These are phyloP conservation scores for Plectosphaerella plurivora DNA, from an alignment of 2,329 filamentous ascomycete species.

Conservation along the genomic window DNA sequence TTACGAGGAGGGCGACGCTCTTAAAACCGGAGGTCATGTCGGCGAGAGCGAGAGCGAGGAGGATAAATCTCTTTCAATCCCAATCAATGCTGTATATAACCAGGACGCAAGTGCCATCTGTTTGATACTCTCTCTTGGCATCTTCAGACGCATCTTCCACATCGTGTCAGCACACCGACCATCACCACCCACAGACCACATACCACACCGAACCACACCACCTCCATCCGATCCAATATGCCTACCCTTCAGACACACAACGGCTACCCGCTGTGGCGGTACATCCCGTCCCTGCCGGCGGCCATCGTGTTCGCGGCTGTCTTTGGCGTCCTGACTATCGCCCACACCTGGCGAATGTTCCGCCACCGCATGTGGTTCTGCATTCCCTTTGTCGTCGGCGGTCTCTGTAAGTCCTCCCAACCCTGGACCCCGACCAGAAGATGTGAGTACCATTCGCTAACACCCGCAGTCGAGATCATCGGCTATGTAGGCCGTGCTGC, in stretches of 20 bases:
- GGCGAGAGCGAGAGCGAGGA: too few relatives aligned
- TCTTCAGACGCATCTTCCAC: too few relatives aligned
- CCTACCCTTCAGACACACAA: slow-evolving; percentile 16
- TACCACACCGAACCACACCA: too few relatives aligned
- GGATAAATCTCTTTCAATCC: too few relatives aligned
- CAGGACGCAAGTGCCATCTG: too few relatives aligned
- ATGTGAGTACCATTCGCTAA: background rate
- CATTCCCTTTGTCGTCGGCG: slow-evolving; percentile 38
- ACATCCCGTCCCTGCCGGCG: slow-evolving; percentile 36
- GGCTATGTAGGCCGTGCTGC: slow-evolving; percentile 33
- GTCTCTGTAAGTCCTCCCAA: slow-evolving; percentile 32
- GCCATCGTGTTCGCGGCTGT: slow-evolving; percentile 41
- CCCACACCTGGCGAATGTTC: slow-evolving; percentile 35
- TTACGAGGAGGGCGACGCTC: too few relatives aligned
- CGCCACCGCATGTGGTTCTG: slow-evolving; percentile 44
- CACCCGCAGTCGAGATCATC: slow-evolving; percentile 22
- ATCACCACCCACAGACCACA: too few relatives aligned
- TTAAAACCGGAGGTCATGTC: too few relatives aligned
- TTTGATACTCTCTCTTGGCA: too few relatives aligned
- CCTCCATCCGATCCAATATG: slow-evolving; percentile 7
- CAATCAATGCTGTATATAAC: too few relatives aligned
- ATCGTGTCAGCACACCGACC: too few relatives aligned
- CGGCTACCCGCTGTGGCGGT: slow-evolving; percentile 20
- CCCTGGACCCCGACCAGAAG: background rate
- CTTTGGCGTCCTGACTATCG: slow-evolving; percentile 34